A percentile compares a stretch with the other conserved stretches of the same genome.
Conservation (phyloP, 2,329 filamentous ascomycete species). For the Diplodia corticola region DNA sequence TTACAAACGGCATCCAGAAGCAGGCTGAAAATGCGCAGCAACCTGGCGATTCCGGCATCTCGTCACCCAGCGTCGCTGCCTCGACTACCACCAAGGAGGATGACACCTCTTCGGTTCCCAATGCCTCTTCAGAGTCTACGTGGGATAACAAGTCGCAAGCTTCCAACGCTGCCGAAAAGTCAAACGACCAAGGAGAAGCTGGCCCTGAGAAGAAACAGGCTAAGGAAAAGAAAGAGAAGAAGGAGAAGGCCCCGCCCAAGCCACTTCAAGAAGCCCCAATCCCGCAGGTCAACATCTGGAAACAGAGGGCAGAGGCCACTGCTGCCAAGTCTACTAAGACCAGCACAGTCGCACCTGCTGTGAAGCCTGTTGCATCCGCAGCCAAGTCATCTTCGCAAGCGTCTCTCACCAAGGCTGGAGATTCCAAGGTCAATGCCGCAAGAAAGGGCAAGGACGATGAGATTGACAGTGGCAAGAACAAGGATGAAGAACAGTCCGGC, state of each 20-base stretch:
- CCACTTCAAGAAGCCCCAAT: conserved; percentile 78
- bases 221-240: conserved; percentile 53
- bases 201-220: conserved; percentile 41
- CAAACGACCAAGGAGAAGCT: conserved; percentile 35
- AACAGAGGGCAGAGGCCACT: conserved; percentile 65
- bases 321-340: conserved; percentile 48
- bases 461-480: conserved; percentile 26
- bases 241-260: conserved; percentile 52
- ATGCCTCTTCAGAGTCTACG: conserved; percentile 63
- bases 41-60: conserved; percentile 32
- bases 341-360: conserved; percentile 39
- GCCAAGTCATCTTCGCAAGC: conserved; percentile 25
- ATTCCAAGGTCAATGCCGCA: conserved; percentile 16
- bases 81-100: conserved; percentile 60
- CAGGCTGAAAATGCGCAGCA: conserved; percentile 18
- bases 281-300: conserved; percentile 86
- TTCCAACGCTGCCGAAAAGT: conserved; percentile 65
- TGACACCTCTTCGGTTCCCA: conserved; percentile 62
- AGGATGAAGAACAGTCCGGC: conserved; percentile 33
- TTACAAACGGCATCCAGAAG: conserved; percentile 28
- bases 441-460: conserved; percentile 32
- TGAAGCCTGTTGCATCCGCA: conserved; percentile 19
- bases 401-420: conserved; percentile 25
- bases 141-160: conserved; percentile 68
- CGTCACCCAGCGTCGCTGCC: conserved; percentile 58